These are phyloP conservation scores for Tuber indicum DNA, from an alignment of 495 filamentous ascomycete species.

Conservation along the genomic window DNA sequence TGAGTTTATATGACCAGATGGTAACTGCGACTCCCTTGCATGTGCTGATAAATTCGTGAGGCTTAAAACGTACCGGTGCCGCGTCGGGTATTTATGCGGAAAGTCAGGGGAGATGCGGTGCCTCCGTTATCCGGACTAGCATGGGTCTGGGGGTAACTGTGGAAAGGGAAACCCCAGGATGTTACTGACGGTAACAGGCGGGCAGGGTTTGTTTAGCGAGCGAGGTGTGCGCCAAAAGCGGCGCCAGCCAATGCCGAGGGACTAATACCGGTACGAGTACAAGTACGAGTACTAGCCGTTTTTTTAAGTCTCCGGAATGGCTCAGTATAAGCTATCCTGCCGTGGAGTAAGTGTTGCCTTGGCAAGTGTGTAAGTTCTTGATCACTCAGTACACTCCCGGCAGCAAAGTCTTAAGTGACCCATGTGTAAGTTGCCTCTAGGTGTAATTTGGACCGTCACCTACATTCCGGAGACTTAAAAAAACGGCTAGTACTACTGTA, in stretches of 20 bases:
- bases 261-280: not conserved
- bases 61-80: not conserved
- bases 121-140: not conserved
- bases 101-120: not conserved
- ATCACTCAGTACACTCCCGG: too few relatives aligned
- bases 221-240: conserved; percentile 2
- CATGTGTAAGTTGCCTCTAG: too few relatives aligned
- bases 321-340: too few relatives aligned
- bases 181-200: not conserved
- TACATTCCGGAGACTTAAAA: too few relatives aligned
- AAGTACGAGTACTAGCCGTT: too few relatives aligned
- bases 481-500: too few relatives aligned
- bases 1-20: not conserved
- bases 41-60: not conserved
- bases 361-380: too few relatives aligned
- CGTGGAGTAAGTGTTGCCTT: too few relatives aligned
- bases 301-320: too few relatives aligned
- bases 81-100: not conserved
- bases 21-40: not conserved
- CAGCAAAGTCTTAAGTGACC: too few relatives aligned
- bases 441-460: too few relatives aligned
- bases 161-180: not conserved
- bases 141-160: not conserved
- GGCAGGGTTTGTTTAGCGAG: not conserved
- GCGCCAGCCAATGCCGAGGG: not conserved